These are phyloP conservation scores for Botrytis sinoallii DNA, from an alignment of 2,329 filamentous ascomycete species.

Conservation along the genomic window DNA sequence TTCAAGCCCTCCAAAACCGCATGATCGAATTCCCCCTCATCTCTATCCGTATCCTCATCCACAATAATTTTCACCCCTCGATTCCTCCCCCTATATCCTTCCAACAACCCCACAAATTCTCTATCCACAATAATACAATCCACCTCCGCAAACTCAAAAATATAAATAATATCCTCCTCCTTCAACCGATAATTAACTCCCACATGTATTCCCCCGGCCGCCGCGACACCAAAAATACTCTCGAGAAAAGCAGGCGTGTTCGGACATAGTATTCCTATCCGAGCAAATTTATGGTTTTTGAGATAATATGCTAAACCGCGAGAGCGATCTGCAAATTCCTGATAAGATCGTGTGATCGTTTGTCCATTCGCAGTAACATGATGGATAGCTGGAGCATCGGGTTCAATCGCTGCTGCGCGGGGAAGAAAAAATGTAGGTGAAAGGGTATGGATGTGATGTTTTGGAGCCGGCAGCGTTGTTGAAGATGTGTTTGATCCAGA, in stretches of 20 bases:
- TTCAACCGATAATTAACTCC: constrained; percentile 73
- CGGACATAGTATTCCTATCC: constrained; percentile 81
- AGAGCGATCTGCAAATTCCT: constrained; percentile 79
- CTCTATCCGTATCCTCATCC: constrained; percentile 77
- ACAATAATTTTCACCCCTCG: constrained; percentile 69
- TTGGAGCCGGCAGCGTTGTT: constrained; percentile 20
- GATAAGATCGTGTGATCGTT: constrained; percentile 72
- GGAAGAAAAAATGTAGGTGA: constrained; percentile 86
- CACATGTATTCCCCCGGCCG: constrained; percentile 75
- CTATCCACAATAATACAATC: constrained; percentile 84
- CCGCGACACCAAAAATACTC: constrained; percentile 81
- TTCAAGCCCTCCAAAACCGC: constrained; percentile 77
- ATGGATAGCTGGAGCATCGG: constrained; percentile 77
- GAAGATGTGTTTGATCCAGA: constrained; percentile 29
- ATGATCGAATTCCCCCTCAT: constrained; percentile 76
- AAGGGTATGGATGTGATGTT: constrained; percentile 64
- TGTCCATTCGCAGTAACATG: constrained; percentile 78
- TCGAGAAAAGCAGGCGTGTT: constrained; percentile 96
- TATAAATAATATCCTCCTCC: constrained; percentile 82
- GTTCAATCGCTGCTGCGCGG: constrained; percentile 83
- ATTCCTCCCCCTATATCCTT: constrained; percentile 58
- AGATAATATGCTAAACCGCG: constrained; percentile 86
- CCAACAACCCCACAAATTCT: constrained; percentile 72
- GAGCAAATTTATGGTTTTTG: constrained; percentile 66
- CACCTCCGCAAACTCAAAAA: constrained; percentile 82